A percentile compares a stretch with the other conserved stretches of the same genome.
Evolutionary conservation across 345 rosid genomes (phyloP).

Genomic region (Boechera divaricarpa): DNA sequence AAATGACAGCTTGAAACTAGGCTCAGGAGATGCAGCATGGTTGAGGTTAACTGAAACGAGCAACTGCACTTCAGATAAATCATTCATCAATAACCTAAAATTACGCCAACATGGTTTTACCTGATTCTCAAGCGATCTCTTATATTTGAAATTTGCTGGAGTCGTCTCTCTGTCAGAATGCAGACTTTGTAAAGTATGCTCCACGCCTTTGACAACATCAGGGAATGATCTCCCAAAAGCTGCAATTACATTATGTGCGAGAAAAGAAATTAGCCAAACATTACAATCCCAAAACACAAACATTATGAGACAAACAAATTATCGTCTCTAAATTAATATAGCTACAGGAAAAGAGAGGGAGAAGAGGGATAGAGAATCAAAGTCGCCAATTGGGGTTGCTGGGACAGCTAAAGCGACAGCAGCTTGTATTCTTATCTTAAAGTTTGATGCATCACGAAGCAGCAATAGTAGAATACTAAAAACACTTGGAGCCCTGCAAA

Average conservation of each 20-base stretch:
- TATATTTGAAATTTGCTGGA: no score
- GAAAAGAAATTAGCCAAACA: no score
- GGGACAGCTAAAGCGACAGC: slow-evolving; percentile 96
- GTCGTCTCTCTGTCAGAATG: no score
- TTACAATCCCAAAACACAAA: no score
- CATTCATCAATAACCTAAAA: not conserved
- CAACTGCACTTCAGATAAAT: slow-evolving; percentile 12
- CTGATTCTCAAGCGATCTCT: no score
- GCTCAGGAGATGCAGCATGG: slow-evolving; percentile 80
- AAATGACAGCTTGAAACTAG: slow-evolving; percentile 62
- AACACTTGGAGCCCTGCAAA: slow-evolving; percentile 48
- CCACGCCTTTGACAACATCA: no score
- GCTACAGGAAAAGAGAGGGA: slow-evolving; percentile 12
- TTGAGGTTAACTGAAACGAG: slow-evolving; percentile 71
- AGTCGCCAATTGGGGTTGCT: slow-evolving; percentile 65
- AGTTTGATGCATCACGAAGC: slow-evolving; percentile 89
- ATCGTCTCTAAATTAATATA: slow-evolving; percentile 7
- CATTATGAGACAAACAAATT: not conserved
- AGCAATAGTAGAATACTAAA: slow-evolving; percentile 80
- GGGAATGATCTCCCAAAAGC: no score
- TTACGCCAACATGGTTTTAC: no score
- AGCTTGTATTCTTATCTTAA: slow-evolving; percentile 96
- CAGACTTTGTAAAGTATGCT: no score
- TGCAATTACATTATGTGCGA: no score
- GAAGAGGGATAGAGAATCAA: slow-evolving; percentile 13